phyloP scores from a whole-genome alignment of 2,329 filamentous ascomycete species.

The Microsporum canis region DNA sequence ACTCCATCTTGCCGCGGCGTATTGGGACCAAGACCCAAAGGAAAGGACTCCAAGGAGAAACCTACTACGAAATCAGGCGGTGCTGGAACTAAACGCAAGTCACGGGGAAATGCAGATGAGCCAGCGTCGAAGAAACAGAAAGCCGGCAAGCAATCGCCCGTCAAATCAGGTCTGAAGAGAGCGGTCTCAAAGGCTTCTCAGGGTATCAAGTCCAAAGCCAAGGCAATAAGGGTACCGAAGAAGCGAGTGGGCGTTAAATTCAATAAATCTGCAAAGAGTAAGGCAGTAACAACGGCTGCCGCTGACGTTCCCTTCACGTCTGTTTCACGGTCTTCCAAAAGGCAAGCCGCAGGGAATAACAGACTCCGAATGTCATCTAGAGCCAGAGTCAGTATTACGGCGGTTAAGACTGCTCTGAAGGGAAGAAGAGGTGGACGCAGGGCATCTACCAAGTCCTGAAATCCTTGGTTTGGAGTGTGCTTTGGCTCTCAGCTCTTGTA shows the following conservation, averaged over 20 bases:
- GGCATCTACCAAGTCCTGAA: neutral
- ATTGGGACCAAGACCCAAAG: constrained; percentile 46
- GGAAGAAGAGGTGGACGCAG: neutral
- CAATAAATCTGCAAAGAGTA: neutral
- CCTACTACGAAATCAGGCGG: neutral
- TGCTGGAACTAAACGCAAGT: constrained; percentile 27
- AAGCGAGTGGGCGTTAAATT: constrained; percentile 3
- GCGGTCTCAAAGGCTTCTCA: constrained; percentile 18
- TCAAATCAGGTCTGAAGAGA: constrained; percentile 27
- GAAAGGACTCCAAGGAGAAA: constrained; percentile 26
- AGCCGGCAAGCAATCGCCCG: constrained; percentile 16
- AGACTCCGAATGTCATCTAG: constrained; percentile 10
- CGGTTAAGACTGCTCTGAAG: neutral
- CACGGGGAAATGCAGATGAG: constrained; percentile 17
- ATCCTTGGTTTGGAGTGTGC: neutral
- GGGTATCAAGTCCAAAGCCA: neutral
- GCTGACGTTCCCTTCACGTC: neutral
- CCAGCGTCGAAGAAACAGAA: constrained; percentile 23
- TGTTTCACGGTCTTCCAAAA: neutral
- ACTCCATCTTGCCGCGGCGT: constrained; percentile 50
- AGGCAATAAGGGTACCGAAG: neutral
- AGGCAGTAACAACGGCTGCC: neutral
- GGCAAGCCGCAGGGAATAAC: neutral
- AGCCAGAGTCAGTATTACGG: neutral
- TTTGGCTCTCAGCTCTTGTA: neutral